These are phyloP conservation scores for Beauveria sp. DNA, from an alignment of 2,329 filamentous ascomycete genomes.

Conservation along the genomic window DNA sequence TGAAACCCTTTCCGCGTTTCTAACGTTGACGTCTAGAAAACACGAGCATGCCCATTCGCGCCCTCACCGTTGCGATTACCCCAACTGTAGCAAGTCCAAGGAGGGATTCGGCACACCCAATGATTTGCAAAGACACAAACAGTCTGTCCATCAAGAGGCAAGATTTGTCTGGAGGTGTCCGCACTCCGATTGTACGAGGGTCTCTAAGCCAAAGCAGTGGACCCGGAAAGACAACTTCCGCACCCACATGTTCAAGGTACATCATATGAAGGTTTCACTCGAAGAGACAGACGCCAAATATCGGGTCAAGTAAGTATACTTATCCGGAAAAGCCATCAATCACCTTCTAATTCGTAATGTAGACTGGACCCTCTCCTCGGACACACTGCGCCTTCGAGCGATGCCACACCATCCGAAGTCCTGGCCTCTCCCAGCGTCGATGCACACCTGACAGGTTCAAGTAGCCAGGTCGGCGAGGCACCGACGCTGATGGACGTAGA, in stretches of 20 bases:
- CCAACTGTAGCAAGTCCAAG: constrained; percentile 39
- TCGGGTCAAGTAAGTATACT: not conserved
- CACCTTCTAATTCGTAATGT: not conserved
- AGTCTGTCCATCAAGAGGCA: constrained; percentile 56
- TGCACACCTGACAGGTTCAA: not conserved
- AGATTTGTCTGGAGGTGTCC: constrained; percentile 17
- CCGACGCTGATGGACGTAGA: not conserved
- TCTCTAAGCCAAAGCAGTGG: constrained; percentile 54
- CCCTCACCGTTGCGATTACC: constrained; percentile 52
- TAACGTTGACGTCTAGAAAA: constrained; percentile 47
- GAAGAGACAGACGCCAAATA: not conserved
- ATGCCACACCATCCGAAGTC: not conserved
- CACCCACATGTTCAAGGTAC: constrained; percentile 65
- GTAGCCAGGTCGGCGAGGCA: not conserved
- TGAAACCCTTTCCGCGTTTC: not conserved
- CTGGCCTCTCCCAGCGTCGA: not conserved
- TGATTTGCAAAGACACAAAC: constrained; percentile 72
- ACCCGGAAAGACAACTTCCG: constrained; percentile 81
- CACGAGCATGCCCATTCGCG: constrained; percentile 64
- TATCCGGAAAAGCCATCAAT: no score
- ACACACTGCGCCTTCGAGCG: not conserved
- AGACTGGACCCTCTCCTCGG: not conserved
- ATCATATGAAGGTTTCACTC: constrained; percentile 28
- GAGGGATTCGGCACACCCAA: constrained; percentile 73
- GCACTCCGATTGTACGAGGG: constrained; percentile 18